phyloP scores from a whole-genome alignment of 2,329 filamentous ascomycete genomes.

The Aspergillus fumigatus region DNA sequence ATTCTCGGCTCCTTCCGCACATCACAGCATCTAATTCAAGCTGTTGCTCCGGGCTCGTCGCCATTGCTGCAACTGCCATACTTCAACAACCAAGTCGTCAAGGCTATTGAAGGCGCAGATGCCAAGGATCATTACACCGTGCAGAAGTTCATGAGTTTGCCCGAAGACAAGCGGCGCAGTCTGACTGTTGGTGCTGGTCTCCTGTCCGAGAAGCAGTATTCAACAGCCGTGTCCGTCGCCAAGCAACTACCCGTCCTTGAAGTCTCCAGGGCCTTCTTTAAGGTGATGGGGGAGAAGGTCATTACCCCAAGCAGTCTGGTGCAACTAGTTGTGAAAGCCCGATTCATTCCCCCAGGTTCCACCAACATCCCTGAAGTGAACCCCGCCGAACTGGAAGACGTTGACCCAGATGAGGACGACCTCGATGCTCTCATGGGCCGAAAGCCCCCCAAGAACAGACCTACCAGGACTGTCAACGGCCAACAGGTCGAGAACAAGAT shows the following conservation, averaged over 20 bases:
- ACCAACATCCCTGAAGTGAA: conserved; percentile 69
- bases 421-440: conserved; percentile 77
- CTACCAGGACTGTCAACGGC: conserved; percentile 54
- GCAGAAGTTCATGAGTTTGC: conserved; percentile 82
- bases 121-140: conserved; percentile 71
- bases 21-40: conserved; percentile 85
- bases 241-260: conserved; percentile 78
- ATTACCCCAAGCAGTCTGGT: conserved; percentile 91
- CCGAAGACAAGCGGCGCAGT: conserved; percentile 67
- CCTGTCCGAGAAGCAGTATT: conserved; percentile 71
- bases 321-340: conserved; percentile 89
- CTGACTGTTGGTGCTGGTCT: conserved; percentile 66
- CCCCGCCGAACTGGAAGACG: conserved; percentile 77
- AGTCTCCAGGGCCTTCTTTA: conserved; percentile 94
- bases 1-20: conserved; percentile 77
- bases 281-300: conserved; percentile 89
- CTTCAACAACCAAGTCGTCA: conserved; percentile 62
- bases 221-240: conserved; percentile 69
- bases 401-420: conserved; percentile 90
- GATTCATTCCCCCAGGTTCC: conserved; percentile 83
- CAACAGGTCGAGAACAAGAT: conserved; percentile 55
- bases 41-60: conserved; percentile 74
- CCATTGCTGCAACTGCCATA: conserved; percentile 89
- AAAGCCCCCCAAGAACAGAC: conserved; percentile 59
- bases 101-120: conserved; percentile 49